Conservation (phyloP, 1,139 yeast species). For the Candida mesenterica region DNA sequence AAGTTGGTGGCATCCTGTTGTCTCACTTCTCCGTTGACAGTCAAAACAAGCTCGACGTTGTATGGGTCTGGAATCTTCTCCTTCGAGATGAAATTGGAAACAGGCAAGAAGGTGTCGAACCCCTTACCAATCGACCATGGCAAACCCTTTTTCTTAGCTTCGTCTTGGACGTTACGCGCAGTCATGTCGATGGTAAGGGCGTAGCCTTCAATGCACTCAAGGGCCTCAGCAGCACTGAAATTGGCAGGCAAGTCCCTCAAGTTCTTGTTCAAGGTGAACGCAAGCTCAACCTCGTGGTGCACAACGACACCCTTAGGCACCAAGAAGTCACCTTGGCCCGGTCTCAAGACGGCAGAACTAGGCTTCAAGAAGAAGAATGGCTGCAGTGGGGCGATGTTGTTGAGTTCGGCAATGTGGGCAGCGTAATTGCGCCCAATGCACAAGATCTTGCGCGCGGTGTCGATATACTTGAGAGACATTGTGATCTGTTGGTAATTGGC, state of each 20-base stretch:
- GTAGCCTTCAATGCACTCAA: slow-evolving; percentile 79
- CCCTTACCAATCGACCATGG: slow-evolving; percentile 99
- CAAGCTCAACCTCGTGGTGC: slow-evolving; percentile 93
- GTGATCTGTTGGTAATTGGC: background rate
- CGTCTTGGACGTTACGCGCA: slow-evolving; percentile 93
- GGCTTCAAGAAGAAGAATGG: slow-evolving; percentile 96
- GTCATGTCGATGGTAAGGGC: slow-evolving; percentile 91
- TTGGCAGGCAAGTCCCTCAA: slow-evolving; percentile 60
- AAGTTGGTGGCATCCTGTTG: slow-evolving; percentile 80
- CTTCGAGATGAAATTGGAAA: slow-evolving; percentile 70
- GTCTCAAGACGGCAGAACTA: slow-evolving; percentile 59
- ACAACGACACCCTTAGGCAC: slow-evolving; percentile 79
- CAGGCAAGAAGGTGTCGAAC: slow-evolving; percentile 90
- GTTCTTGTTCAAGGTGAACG: slow-evolving; percentile 65
- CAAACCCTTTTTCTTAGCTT: slow-evolving; percentile 88
- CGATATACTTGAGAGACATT: slow-evolving; percentile 61
- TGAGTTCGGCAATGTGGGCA: slow-evolving; percentile 88
- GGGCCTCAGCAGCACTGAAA: slow-evolving; percentile 65
- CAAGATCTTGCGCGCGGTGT: slow-evolving; percentile 72
- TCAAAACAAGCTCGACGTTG: slow-evolving; percentile 62
- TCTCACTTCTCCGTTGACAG: slow-evolving; percentile 65
- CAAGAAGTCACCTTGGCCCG: slow-evolving; percentile 70
- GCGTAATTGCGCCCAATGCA: slow-evolving; percentile 97
- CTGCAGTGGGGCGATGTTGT: slow-evolving; percentile 72
- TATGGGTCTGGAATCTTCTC: slow-evolving; percentile 68